phyloP scores from a whole-genome alignment of 1,284 basidiomycete genomes.

The Naganishia cerealis region DNA sequence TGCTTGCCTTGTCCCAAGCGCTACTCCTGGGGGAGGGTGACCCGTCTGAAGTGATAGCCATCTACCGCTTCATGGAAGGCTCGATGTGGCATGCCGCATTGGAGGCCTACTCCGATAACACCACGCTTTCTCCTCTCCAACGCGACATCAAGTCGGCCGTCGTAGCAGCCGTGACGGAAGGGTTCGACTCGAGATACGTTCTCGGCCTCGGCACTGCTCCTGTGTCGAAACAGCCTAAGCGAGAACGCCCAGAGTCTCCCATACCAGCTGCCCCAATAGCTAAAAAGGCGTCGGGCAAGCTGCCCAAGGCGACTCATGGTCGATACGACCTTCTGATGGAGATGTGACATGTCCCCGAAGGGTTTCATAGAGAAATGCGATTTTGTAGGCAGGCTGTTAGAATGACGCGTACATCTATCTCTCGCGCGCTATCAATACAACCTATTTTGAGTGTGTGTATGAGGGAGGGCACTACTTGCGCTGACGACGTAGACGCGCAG shows the following conservation, averaged over 20 bases:
- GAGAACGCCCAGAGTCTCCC: conserved; percentile 11
- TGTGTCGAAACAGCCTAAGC: conserved; percentile 12
- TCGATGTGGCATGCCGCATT: conserved; percentile 28
- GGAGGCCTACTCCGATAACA: neutral
- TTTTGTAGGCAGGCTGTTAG: neutral
- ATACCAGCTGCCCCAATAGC: conserved; percentile 5
- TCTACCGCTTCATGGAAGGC: conserved; percentile 33
- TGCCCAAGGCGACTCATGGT: conserved; percentile 7
- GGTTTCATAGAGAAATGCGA: neutral
- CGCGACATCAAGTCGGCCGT: neutral
- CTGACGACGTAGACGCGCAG: conserved; percentile 24
- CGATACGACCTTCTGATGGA: conserved; percentile 22
- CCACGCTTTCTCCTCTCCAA: neutral
- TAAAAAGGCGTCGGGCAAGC: conserved; percentile 1
- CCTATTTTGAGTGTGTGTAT: neutral
- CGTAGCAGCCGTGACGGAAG: conserved; percentile 11
- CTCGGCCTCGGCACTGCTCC: neutral
- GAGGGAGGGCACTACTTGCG: conserved; percentile 3
- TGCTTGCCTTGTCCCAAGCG: conserved; percentile 45
- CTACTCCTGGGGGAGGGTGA: conserved; percentile 42
- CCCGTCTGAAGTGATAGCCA: neutral
- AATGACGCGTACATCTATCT: neutral
- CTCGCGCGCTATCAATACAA: conserved; percentile 11
- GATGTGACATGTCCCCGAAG: neutral
- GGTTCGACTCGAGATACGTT: conserved; percentile 15